Percentiles rank a stretch among this genome's conserved stretches.
Conservation (phyloP, 345 rosid genomes). For the Lenwebbia sp. region DNA sequence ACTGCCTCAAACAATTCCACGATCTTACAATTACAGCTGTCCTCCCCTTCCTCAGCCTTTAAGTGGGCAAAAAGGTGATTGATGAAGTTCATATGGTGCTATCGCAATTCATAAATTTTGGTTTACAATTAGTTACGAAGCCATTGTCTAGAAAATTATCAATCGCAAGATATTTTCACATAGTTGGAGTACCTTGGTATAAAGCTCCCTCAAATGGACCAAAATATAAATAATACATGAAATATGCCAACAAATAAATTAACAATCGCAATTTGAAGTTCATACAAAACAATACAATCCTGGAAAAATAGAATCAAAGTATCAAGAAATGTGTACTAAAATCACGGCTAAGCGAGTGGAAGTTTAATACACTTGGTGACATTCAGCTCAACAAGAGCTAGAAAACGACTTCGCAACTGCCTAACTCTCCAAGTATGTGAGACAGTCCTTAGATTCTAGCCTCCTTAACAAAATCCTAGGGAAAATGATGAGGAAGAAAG, state of each 20-base stretch:
- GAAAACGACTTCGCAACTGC: background rate
- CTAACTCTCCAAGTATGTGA: background rate
- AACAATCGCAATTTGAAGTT: background rate
- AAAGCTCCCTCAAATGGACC: background rate
- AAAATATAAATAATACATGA: background rate
- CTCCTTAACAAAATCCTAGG: background rate
- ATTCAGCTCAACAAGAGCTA: background rate
- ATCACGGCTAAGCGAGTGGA: background rate
- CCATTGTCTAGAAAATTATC: background rate
- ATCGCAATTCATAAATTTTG: background rate
- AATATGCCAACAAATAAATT: background rate
- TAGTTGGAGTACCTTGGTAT: background rate
- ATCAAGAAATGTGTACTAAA: background rate
- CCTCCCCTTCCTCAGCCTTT: slow-evolving; percentile 41
- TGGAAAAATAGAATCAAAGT: no score
- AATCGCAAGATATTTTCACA: background rate
- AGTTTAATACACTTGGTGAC: background rate
- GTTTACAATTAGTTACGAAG: background rate
- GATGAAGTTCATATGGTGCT: background rate
- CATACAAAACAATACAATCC: no score
- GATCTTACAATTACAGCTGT: slow-evolving; percentile 36
- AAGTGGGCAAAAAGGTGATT: background rate
- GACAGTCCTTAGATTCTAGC: background rate
- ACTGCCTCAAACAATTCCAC: slow-evolving; percentile 51
- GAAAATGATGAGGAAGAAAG: background rate